Conservation (phyloP, 192 early-diverging fungal species). For the Coemansia sp. region DNA sequence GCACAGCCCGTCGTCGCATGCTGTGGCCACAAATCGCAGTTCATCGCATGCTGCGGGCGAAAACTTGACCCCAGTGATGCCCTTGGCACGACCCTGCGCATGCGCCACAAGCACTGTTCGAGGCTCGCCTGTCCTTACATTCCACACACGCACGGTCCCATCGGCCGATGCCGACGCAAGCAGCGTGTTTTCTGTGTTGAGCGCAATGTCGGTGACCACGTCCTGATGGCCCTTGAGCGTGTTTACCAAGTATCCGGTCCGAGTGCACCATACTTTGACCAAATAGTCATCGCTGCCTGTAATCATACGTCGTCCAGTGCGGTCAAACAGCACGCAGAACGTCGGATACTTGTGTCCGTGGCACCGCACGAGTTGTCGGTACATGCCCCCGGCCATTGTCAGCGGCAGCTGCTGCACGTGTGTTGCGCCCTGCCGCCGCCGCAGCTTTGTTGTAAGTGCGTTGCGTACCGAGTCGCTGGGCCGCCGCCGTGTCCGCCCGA, state of each 20-base stretch:
- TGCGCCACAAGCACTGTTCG: conserved; percentile 57
- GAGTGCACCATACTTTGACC: conserved; percentile 81
- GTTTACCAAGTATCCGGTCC: conserved; percentile 72
- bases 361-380: conserved; percentile 58
- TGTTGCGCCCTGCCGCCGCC: conserved; percentile 7
- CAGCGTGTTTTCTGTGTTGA: conserved; percentile 76
- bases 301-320: conserved; percentile 65
- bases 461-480: conserved; percentile 17
- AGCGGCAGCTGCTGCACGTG: conserved; percentile 17
- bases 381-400: conserved; percentile 15
- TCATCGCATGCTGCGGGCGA: conserved; percentile 72
- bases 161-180: conserved; percentile 75
- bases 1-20: conserved; percentile 67
- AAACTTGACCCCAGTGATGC: conserved; percentile 65
- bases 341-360: conserved; percentile 72
- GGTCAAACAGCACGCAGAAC: conserved; percentile 77
- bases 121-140: conserved; percentile 66
- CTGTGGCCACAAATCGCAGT: conserved; percentile 66
- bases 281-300: conserved; percentile 88
- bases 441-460: conserved; percentile 6
- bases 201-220: conserved; percentile 72
- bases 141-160: conserved; percentile 75
- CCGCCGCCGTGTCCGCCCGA: conserved; percentile 25
- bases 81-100: conserved; percentile 50
- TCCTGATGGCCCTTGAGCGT: conserved; percentile 77